phyloP scores from a whole-genome alignment of 1,139 yeast species.

The Sugiyamaella japonica region DNA sequence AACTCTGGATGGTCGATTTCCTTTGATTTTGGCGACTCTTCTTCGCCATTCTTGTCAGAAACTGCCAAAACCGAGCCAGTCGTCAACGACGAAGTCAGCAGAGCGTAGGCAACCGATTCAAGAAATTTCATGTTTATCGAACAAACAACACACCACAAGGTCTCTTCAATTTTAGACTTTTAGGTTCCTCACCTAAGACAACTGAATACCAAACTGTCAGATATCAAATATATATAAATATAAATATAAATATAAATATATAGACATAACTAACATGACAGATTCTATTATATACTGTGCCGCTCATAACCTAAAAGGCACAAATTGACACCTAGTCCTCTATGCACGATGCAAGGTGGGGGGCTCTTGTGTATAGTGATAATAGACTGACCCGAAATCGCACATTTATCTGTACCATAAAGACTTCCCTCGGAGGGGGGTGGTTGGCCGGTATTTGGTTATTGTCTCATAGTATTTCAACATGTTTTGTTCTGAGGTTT shows the following conservation, averaged over 20 bases:
- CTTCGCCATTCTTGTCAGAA: constrained; percentile 2
- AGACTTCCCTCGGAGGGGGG: too few species aligned
- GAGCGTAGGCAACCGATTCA: constrained; percentile 21
- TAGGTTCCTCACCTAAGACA: background rate
- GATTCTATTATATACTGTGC: background rate
- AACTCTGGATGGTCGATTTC: constrained; percentile 20
- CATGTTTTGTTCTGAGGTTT: too few species aligned
- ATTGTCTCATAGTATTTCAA: too few species aligned
- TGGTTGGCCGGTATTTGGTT: too few species aligned
- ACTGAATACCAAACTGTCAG: background rate
- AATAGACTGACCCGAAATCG: background rate
- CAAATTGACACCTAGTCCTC: constrained; percentile 1
- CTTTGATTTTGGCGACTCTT: background rate
- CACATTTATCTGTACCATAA: too few species aligned
- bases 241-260: background rate
- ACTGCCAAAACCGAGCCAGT: constrained; percentile 10
- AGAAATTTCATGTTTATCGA: constrained; percentile 16
- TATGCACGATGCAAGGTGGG: background rate
- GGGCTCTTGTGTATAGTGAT: background rate
- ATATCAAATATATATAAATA: background rate
- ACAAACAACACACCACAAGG: background rate
- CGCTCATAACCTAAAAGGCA: background rate
- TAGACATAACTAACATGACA: background rate
- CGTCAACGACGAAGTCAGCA: constrained; percentile 20
- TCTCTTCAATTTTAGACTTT: background rate